Conservation (phyloP, 1,284 basidiomycete genomes). For the Rhizopogon parksii region DNA sequence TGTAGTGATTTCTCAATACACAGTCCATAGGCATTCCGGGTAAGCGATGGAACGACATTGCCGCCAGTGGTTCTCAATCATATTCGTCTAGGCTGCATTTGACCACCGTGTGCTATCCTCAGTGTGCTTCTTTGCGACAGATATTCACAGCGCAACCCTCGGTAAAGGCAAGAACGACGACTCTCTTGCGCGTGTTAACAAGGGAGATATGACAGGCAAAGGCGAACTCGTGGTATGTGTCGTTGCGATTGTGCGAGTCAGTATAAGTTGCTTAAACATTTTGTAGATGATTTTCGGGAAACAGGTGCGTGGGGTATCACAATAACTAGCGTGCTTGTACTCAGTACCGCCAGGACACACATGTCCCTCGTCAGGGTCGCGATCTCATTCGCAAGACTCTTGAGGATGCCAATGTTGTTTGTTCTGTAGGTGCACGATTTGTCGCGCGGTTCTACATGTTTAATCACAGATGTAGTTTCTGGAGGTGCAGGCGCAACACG, state of each 20-base stretch:
- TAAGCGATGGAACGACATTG: constrained; percentile 24
- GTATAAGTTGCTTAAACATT: constrained; percentile 2
- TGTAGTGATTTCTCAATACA: constrained; percentile 1
- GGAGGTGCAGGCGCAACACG: constrained; percentile 91
- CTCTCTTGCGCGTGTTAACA: constrained; percentile 61
- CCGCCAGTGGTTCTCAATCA: constrained; percentile 1
- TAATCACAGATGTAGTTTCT: constrained; percentile 53
- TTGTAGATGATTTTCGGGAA: constrained; percentile 88
- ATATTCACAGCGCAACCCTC: constrained; percentile 79
- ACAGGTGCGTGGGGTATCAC: constrained; percentile 53
- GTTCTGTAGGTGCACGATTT: constrained; percentile 46
- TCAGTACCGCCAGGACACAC: constrained; percentile 57
- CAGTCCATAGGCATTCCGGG: constrained; percentile 45
- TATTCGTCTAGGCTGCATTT: constrained; percentile 63
- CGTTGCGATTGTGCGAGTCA: neutral
- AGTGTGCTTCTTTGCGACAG: constrained; percentile 92
- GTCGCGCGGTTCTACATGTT: neutral
- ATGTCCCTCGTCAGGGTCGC: constrained; percentile 78
- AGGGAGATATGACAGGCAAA: constrained; percentile 69
- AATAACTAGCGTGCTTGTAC: constrained; percentile 35
- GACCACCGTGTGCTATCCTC: constrained; percentile 76
- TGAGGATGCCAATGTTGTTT: constrained; percentile 68
- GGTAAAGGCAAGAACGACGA: constrained; percentile 82
- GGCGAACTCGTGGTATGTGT: constrained; percentile 74
- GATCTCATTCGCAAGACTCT: constrained; percentile 77